Evolutionary conservation across 1,139 yeast genomes (phyloP).

Genomic region (Suhomyces yuchorum): DNA sequence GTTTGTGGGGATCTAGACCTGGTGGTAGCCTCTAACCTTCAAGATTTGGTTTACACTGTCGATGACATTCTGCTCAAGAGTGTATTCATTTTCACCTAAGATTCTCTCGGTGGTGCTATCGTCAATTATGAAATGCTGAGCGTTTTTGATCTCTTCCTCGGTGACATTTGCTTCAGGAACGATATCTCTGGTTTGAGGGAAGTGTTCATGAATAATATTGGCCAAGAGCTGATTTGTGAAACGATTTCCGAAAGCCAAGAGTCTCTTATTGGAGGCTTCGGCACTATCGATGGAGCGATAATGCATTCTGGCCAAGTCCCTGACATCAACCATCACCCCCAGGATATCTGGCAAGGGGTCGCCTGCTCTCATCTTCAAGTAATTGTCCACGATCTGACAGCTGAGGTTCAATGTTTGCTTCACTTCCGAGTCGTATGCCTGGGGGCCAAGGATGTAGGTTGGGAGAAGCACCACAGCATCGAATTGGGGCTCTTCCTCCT

Average conservation of each 20-base stretch:
- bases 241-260: background rate
- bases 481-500: conserved; percentile 31
- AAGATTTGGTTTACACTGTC: conserved; percentile 29
- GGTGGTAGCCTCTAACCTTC: background rate
- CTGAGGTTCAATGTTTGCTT: conserved; percentile 39
- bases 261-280: conserved; percentile 4
- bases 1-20: background rate
- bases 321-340: conserved; percentile 6
- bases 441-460: conserved; percentile 28
- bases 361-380: conserved; percentile 25
- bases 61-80: conserved; percentile 29
- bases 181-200: conserved; percentile 17
- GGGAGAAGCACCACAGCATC: conserved; percentile 22
- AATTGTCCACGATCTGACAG: conserved; percentile 31
- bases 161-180: conserved; percentile 28
- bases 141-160: background rate
- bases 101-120: background rate
- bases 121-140: background rate
- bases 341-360: conserved; percentile 20
- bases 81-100: conserved; percentile 23
- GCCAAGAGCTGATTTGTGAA: conserved; percentile 16
- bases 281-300: conserved; percentile 25
- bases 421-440: conserved; percentile 30
- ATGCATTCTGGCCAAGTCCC: conserved; percentile 33
- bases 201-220: conserved; percentile 17